phyloP scores from a whole-genome alignment of 2,329 filamentous ascomycete species.

The Ceratocystis alfenasii region DNA sequence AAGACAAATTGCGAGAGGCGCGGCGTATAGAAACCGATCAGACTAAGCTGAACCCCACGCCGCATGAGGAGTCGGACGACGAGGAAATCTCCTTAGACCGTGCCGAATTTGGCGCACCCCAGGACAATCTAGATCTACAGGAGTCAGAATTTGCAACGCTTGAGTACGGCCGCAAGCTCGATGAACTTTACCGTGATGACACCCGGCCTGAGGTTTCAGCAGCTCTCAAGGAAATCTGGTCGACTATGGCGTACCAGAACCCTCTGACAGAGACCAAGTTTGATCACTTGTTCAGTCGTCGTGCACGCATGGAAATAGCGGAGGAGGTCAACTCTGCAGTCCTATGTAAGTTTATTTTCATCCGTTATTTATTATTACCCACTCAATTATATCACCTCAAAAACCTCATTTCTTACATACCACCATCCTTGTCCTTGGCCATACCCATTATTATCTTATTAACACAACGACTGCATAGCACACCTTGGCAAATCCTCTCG shows the following conservation, averaged over 20 bases:
- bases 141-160: conserved; percentile 57
- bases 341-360: conserved; percentile 49
- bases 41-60: conserved; percentile 29
- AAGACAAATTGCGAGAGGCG: background rate
- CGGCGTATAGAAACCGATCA: conserved; percentile 37
- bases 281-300: conserved; percentile 63
- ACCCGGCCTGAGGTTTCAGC: conserved; percentile 57
- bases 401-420: background rate
- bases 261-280: conserved; percentile 63
- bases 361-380: conserved; percentile 2
- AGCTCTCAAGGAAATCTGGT: conserved; percentile 72
- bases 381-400: too few relatives aligned
- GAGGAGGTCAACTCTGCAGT: conserved; percentile 94
- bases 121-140: conserved; percentile 27
- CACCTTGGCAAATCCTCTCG: conserved; percentile 82
- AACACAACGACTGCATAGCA: conserved; percentile 40
- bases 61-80: background rate
- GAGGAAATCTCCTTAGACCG: background rate
- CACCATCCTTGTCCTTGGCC: background rate
- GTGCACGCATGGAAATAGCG: conserved; percentile 64
- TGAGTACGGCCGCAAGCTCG: conserved; percentile 65
- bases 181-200: conserved; percentile 64
- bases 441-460: background rate
- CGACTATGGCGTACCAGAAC: conserved; percentile 75
- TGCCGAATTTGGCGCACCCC: background rate